Percentiles rank a stretch among this genome's conserved stretches.
phyloP scores from a whole-genome alignment of 2,329 filamentous ascomycete genomes.

The Gyromitra esculenta region DNA sequence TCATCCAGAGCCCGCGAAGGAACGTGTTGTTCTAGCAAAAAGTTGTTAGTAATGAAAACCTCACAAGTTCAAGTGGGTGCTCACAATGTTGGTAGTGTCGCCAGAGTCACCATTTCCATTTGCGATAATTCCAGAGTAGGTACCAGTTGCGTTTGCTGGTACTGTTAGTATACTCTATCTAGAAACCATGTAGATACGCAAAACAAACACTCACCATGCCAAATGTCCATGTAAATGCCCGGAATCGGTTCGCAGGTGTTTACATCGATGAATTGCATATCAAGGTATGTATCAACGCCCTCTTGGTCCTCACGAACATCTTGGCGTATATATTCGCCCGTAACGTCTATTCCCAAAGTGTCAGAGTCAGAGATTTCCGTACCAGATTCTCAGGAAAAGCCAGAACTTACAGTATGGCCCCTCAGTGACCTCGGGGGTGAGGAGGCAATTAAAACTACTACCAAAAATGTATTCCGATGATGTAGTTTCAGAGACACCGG shows the following conservation, averaged over 20 bases:
- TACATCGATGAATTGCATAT: constrained; percentile 64
- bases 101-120: constrained; percentile 51
- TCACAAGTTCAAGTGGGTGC: constrained; percentile 19
- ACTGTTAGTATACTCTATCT: background rate
- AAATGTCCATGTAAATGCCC: constrained; percentile 62
- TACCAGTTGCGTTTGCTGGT: constrained; percentile 63
- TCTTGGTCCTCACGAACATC: constrained; percentile 61
- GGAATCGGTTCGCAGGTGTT: constrained; percentile 62
- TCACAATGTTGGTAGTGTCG: constrained; percentile 30
- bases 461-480: constrained; percentile 23
- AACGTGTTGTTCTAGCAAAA: constrained; percentile 61
- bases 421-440: constrained; percentile 67
- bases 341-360: constrained; percentile 57
- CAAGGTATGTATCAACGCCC: constrained; percentile 63
- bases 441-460: constrained; percentile 61
- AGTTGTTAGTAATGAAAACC: background rate
- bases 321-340: constrained; percentile 62
- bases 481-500: constrained; percentile 18
- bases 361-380: constrained; percentile 57
- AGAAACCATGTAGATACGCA: background rate
- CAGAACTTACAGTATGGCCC: constrained; percentile 61
- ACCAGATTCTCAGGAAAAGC: background rate
- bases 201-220: constrained; percentile 58
- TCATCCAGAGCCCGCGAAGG: constrained; percentile 64
- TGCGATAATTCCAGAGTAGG: constrained; percentile 61